These are phyloP conservation scores for Xylaria grammica DNA, from an alignment of 495 filamentous ascomycete species.

Conservation along the genomic window DNA sequence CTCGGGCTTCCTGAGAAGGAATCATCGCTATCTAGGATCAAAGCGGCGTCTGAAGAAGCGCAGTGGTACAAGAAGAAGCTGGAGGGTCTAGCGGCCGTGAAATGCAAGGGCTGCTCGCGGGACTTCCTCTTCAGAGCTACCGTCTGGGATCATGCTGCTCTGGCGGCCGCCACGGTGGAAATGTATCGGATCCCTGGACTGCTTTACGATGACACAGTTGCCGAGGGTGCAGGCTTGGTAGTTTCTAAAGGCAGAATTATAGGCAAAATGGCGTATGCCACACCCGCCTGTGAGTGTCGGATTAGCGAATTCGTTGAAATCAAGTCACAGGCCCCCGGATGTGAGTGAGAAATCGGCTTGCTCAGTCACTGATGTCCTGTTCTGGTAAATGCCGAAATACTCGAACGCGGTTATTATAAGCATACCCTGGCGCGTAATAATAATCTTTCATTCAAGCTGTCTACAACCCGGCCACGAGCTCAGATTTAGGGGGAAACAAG, in stretches of 20 bases:
- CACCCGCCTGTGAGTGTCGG: slow-evolving; percentile 10
- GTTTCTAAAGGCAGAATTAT: neutral
- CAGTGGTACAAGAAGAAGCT: slow-evolving; percentile 12
- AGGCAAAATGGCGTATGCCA: slow-evolving; percentile 9
- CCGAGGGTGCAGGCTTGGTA: slow-evolving; percentile 2
- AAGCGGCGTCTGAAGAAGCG: slow-evolving; percentile 5
- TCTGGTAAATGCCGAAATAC: no score
- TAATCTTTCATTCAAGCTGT: no score
- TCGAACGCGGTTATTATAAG: no score
- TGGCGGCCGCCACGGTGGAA: neutral
- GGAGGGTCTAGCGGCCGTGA: slow-evolving; percentile 5
- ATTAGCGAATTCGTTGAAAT: slow-evolving; percentile 2
- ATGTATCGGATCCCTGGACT: slow-evolving; percentile 8
- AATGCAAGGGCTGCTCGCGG: slow-evolving; percentile 10
- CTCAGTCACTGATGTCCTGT: no score
- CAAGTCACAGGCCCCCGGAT: slow-evolving; percentile 2
- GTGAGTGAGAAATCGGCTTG: neutral
- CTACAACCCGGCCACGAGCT: no score
- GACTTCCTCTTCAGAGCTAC: slow-evolving; percentile 9
- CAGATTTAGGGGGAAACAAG: no score
- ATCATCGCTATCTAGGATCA: slow-evolving; percentile 7
- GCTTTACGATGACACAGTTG: slow-evolving; percentile 4
- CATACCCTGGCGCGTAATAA: no score
- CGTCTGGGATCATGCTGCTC: neutral
- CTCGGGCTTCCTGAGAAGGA: slow-evolving; percentile 6